These are phyloP conservation scores for Sporopachydermia cereana DNA, from an alignment of 1,139 yeast genomes.

Conservation along the genomic window DNA sequence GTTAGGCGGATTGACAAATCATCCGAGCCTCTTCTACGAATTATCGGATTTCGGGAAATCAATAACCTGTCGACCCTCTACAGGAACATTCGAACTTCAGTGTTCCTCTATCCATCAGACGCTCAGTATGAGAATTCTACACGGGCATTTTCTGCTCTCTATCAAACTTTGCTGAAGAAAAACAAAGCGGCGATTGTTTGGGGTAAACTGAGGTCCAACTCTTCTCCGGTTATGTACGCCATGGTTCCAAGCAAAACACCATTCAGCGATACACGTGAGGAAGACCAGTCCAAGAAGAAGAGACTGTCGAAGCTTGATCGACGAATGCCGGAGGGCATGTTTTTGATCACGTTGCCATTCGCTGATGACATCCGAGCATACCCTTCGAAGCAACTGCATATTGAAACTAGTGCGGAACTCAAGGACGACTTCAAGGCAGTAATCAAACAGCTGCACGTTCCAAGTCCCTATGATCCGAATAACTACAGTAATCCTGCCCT, in stretches of 20 bases:
- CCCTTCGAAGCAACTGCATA: constrained; percentile 24
- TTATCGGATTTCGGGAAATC: constrained; percentile 55
- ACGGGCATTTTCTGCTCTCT: constrained; percentile 56
- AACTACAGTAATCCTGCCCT: constrained; percentile 57
- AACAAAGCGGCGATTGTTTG: constrained; percentile 56
- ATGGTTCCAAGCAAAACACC: constrained; percentile 34
- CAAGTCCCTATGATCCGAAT: constrained; percentile 42
- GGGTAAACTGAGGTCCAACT: constrained; percentile 46
- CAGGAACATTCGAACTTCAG: constrained; percentile 42
- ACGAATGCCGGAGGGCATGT: constrained; percentile 49
- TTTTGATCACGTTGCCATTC: constrained; percentile 49
- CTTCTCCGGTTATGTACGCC: constrained; percentile 50
- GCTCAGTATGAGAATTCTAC: constrained; percentile 50
- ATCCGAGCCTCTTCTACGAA: constrained; percentile 33
- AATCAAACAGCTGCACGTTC: constrained; percentile 30
- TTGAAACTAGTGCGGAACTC: constrained; percentile 21
- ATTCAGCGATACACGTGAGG: constrained; percentile 13
- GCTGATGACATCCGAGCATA: constrained; percentile 48
- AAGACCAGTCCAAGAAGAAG: constrained; percentile 8
- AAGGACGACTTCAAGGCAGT: constrained; percentile 28
- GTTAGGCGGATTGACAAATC: constrained; percentile 25
- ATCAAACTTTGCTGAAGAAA: constrained; percentile 42
- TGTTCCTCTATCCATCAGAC: constrained; percentile 50
- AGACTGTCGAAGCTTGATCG: constrained; percentile 10
- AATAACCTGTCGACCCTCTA: constrained; percentile 33